Base-by-base conservation (phyloP, 1,284 basidiomycete genomes). In the Pseudozyma sp. region DNA sequence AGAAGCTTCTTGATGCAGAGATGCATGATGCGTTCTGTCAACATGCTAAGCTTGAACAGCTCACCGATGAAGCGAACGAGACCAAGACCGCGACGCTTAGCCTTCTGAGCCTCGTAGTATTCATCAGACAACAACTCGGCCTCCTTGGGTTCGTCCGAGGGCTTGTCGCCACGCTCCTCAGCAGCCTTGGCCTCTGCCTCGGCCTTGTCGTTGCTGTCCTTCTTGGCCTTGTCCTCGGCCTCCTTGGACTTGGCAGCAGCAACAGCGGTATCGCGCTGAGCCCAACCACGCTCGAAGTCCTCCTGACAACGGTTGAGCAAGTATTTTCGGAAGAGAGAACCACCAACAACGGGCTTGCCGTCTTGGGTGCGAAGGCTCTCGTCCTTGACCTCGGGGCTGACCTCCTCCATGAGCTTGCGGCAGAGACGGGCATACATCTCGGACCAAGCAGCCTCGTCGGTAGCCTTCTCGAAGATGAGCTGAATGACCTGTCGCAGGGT, bases 31-130 rank as follows among this genome's bases (percentile, higher is more conserved):
- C 92, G 90, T 86, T 94, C 93, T 49, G 93, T 94, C 59, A 97
- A 88, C 93, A 97, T 96, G 86, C 92, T 91, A 42, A 97, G 88
- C 88, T 97, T 97, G 91, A 95, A 98, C 63, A 98, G 88, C 87
- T 98, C 95, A 81, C 96, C 95, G 76, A 98, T 97, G 87, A 99
- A 97, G 85, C 93, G 93, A 86, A 98, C 93, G 70, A 98, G 90
- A 88, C 96, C 96, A 25, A 98, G 91, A 86, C 95, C 95, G 76
- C 93, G 92, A 75, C 95, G 93, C 88, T 97, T 97, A 48, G 95
- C 95, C 88, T 97, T 97, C 86, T 95, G 92, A 18, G 93, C 93
- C 53, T 92, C 92, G 83, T 98, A 98, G 88, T 98, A 98, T 87
- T 98, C 95, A 13, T 97, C 95, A 6, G 93, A 96, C 81, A 97